A percentile compares a stretch with the other conserved stretches of the same genome.
Conservation (phyloP, 2,329 filamentous ascomycete genomes). For the Magnaporthales sp. region DNA sequence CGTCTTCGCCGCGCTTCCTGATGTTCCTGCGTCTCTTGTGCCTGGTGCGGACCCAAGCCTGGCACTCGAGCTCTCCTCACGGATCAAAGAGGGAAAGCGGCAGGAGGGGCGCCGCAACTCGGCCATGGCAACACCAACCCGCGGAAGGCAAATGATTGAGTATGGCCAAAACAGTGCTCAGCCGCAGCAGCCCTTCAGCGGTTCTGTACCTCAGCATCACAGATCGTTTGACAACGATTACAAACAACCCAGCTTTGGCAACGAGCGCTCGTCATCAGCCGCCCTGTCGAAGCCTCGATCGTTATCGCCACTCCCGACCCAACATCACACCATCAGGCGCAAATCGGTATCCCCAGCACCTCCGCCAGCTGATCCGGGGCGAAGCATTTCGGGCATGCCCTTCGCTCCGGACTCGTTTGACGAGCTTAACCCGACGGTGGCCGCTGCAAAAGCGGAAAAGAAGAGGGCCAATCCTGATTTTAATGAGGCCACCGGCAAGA, state of each 20-base stretch:
- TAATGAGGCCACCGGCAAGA: conserved; percentile 54
- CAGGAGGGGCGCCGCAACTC: conserved; percentile 25
- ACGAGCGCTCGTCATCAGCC: conserved; percentile 14
- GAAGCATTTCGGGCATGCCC: conserved; percentile 52
- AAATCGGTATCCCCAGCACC: conserved; percentile 71
- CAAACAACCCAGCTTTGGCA: conserved; percentile 10
- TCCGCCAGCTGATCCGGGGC: conserved; percentile 24
- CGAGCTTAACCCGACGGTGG: conserved; percentile 53
- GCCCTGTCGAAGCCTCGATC: conserved; percentile 25
- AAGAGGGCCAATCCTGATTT: conserved; percentile 26
- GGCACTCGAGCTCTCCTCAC: conserved; percentile 47
- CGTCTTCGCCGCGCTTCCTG: conserved; percentile 31
- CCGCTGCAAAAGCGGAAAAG: conserved; percentile 23
- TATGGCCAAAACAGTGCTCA: conserved; percentile 18
- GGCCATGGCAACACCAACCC: conserved; percentile 30
- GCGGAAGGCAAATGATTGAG: conserved; percentile 30
- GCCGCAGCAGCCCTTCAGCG: conserved; percentile 21
- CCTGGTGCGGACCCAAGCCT: conserved; percentile 50
- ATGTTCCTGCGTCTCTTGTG: conserved; percentile 48
- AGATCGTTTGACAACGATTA: conserved; percentile 26
- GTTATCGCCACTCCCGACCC: conserved; percentile 30
- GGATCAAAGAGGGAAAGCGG: conserved; percentile 46
- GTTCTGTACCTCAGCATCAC: conserved; percentile 7
- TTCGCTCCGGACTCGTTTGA: conserved; percentile 73
- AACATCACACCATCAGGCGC: conserved; percentile 48